phyloP scores from a whole-genome alignment of 257 asterid species.

The Solanum gandarillasii region DNA sequence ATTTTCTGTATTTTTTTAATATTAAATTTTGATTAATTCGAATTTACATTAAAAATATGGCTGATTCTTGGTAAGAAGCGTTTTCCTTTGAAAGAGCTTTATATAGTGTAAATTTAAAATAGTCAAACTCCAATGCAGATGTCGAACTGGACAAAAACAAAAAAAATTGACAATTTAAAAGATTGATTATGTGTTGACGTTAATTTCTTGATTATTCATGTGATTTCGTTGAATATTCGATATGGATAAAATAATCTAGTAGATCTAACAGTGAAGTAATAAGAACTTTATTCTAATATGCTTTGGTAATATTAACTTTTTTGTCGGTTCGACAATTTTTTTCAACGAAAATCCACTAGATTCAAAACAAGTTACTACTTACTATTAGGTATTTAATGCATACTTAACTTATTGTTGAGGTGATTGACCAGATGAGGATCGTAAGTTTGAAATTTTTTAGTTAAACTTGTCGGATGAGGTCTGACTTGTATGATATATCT shows the following conservation, averaged over 20 bases:
- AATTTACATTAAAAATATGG: neutral
- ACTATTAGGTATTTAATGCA: neutral
- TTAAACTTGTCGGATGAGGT: neutral
- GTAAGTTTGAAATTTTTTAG: neutral
- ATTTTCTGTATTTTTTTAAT: neutral
- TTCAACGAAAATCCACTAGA: neutral
- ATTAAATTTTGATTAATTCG: neutral
- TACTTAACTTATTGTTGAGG: neutral
- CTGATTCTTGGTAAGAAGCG: neutral
- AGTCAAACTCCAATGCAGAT: fast-evolving
- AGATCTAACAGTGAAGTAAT: neutral
- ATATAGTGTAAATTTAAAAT: too few relatives aligned
- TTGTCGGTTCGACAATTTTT: neutral
- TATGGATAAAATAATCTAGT: neutral
- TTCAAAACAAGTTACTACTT: neutral
- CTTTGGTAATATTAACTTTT: neutral
- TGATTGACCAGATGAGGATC: neutral
- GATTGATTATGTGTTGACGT: neutral
- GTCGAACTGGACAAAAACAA: too few relatives aligned
- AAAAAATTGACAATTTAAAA: neutral
- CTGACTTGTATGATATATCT: neutral
- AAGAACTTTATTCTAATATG: neutral
- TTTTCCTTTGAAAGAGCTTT: too few relatives aligned
- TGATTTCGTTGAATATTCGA: neutral
- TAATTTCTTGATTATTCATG: neutral